These are phyloP conservation scores for Acer saccharum DNA, from an alignment of 345 rosid species.

Conservation along the genomic window DNA sequence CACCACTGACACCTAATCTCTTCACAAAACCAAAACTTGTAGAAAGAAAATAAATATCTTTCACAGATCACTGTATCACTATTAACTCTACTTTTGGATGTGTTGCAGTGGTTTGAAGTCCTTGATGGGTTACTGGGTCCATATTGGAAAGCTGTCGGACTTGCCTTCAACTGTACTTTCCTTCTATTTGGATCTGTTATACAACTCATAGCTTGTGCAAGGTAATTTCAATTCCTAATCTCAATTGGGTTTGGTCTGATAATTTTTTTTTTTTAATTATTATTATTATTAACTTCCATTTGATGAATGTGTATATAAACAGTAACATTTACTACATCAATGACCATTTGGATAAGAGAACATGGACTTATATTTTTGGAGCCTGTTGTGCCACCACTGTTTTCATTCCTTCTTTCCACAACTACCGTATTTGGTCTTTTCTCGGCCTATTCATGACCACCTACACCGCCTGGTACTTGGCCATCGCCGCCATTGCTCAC, in stretches of 20 bases:
- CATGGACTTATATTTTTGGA: constrained; percentile 99
- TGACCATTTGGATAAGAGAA: constrained; percentile 93
- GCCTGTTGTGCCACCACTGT: constrained; percentile 99
- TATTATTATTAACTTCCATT: neutral
- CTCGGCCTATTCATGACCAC: constrained; percentile 99
- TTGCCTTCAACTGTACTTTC: constrained; percentile 98
- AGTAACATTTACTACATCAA: constrained; percentile 98
- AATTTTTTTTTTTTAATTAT: neutral
- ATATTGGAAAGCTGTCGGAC: constrained; percentile 94
- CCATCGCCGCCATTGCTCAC: constrained; percentile 73
- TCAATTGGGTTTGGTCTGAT: constrained; percentile 7
- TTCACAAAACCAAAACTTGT: constrained; percentile 9
- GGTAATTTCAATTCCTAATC: constrained; percentile 35
- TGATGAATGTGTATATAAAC: constrained; percentile 9
- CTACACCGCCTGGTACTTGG: constrained; percentile 98
- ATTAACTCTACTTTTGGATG: constrained; percentile 3
- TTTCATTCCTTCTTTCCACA: constrained; percentile 96
- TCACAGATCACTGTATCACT: neutral
- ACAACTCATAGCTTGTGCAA: constrained; percentile 98
- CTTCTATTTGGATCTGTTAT: constrained; percentile 96
- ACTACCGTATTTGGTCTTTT: constrained; percentile 98
- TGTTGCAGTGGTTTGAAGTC: constrained; percentile 95
- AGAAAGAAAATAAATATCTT: constrained; percentile 9
- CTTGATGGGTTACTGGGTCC: constrained; percentile 93
- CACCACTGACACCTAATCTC: constrained; percentile 27